Conservation (phyloP, 1,284 basidiomycete genomes). For the Rhodofomes roseus region DNA sequence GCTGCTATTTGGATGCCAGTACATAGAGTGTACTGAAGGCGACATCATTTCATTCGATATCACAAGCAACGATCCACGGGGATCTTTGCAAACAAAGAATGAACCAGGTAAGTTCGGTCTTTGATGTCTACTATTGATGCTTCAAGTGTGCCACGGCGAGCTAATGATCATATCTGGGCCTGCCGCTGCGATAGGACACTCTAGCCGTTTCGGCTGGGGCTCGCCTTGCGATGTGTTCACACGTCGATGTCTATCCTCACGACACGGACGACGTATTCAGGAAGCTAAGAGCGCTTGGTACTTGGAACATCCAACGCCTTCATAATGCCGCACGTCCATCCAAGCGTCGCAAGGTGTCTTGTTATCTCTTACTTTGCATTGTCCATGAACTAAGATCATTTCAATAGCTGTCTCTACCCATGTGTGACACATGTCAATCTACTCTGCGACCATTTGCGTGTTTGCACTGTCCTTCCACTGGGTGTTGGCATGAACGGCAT, state of each 20-base stretch:
- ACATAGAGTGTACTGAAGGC: too few relatives aligned
- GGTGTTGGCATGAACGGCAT: constrained; percentile 67
- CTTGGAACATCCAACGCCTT: constrained; percentile 34
- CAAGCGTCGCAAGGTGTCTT: constrained; percentile 46
- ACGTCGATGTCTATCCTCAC: constrained; percentile 22
- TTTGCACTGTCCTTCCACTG: constrained; percentile 71
- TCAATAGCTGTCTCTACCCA: constrained; percentile 41
- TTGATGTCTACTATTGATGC: too few relatives aligned
- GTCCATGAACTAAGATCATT: not conserved
- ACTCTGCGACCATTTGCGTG: constrained; percentile 76
- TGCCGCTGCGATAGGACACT: not conserved
- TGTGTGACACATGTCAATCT: constrained; percentile 60
- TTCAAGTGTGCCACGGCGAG: too few relatives aligned
- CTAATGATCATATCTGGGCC: too few relatives aligned
- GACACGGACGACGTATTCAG: constrained; percentile 28
- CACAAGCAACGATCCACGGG: too few relatives aligned
- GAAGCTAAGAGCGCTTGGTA: constrained; percentile 36
- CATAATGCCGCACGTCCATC: constrained; percentile 31
- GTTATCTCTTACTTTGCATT: not conserved
- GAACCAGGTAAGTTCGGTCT: too few relatives aligned
- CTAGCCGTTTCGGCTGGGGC: not conserved
- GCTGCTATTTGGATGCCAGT: too few relatives aligned
- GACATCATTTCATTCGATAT: too few relatives aligned
- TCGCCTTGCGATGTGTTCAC: constrained; percentile 18
- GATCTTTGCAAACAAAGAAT: too few relatives aligned